phyloP scores from a whole-genome alignment of 257 asterid species.

The Ehretia macrophylla region DNA sequence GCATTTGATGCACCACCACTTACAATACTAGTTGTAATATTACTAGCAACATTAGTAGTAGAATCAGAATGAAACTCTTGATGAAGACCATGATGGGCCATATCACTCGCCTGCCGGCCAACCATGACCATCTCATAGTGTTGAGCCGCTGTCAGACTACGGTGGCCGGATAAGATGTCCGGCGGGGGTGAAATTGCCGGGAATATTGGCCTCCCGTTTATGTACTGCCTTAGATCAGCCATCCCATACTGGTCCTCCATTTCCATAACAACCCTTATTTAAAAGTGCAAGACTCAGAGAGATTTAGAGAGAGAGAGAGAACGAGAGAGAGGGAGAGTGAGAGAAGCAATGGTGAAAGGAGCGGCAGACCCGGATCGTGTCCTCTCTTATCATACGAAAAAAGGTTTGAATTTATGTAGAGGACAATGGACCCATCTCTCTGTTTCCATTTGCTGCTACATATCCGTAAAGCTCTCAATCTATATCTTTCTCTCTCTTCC shows the following conservation, averaged over 20 bases:
- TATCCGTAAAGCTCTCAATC: conserved; percentile 10
- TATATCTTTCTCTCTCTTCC: conserved; percentile 6
- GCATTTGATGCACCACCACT: conserved; percentile 12
- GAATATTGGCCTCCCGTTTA: conserved; percentile 49
- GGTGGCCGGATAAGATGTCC: conserved; percentile 45
- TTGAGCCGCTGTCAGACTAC: conserved; percentile 26
- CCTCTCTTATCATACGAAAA: conserved; percentile 26
- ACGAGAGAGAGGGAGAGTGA: conserved; percentile 1
- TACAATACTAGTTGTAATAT: not conserved
- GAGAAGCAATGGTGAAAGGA: conserved; percentile 36
- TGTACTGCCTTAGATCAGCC: conserved; percentile 66
- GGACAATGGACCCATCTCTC: conserved; percentile 50
- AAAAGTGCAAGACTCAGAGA: not conserved
- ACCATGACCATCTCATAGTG: conserved; percentile 48
- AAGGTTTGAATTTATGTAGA: conserved; percentile 43
- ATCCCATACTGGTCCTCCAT: conserved; percentile 84
- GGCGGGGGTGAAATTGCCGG: conserved; percentile 40
- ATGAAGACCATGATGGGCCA: conserved; percentile 20
- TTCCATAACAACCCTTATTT: not conserved
- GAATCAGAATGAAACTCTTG: conserved; percentile 41
- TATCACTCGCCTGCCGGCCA: conserved; percentile 8
- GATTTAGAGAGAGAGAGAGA: not conserved
- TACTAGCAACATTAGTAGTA: conserved; percentile 6
- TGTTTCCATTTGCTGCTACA: conserved; percentile 13
- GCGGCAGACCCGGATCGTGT: conserved; percentile 98